Percentiles rank a stretch among this genome's conserved stretches.
These are phyloP conservation scores for Vaccinium vitisidaea DNA, from an alignment of 148 eudicot genomes.

Conservation along the genomic window DNA sequence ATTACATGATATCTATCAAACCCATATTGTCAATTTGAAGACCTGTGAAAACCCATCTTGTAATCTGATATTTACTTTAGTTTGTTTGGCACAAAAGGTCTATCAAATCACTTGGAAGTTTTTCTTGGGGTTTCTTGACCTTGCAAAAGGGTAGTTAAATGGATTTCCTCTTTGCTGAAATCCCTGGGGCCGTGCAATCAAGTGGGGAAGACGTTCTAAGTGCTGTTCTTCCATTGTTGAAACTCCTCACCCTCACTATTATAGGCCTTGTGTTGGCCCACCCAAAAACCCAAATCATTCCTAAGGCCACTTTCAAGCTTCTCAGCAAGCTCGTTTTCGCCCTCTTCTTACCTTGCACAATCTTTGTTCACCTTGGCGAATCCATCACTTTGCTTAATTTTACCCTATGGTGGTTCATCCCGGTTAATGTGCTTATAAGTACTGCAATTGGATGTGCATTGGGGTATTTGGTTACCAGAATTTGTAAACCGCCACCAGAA, in stretches of 20 bases:
- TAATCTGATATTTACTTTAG: neutral
- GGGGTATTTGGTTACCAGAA: slow-evolving; percentile 57
- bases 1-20: neutral
- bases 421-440: slow-evolving; percentile 64
- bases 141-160: slow-evolving; percentile 10
- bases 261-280: slow-evolving; percentile 67
- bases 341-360: slow-evolving; percentile 76
- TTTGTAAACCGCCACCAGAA: slow-evolving; percentile 76
- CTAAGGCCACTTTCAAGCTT: slow-evolving; percentile 77
- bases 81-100: slow-evolving; percentile 5
- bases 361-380: slow-evolving; percentile 75
- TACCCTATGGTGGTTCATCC: slow-evolving; percentile 86
- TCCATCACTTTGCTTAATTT: slow-evolving; percentile 64
- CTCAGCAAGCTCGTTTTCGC: slow-evolving; percentile 91
- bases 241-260: slow-evolving; percentile 55
- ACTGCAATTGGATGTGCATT: slow-evolving; percentile 56
- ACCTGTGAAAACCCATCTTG: slow-evolving; percentile 11
- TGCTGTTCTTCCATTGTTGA: slow-evolving; percentile 67
- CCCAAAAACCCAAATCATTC: slow-evolving; percentile 66
- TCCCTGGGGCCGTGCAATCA: slow-evolving; percentile 27
- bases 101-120: neutral
- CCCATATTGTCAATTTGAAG: slow-evolving; percentile 9
- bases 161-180: slow-evolving; percentile 19
- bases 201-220: slow-evolving; percentile 30
- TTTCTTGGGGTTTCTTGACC: slow-evolving; percentile 14